These are phyloP conservation scores for Sporothrix pallida DNA, from an alignment of 2,329 filamentous ascomycete genomes.

Conservation along the genomic window DNA sequence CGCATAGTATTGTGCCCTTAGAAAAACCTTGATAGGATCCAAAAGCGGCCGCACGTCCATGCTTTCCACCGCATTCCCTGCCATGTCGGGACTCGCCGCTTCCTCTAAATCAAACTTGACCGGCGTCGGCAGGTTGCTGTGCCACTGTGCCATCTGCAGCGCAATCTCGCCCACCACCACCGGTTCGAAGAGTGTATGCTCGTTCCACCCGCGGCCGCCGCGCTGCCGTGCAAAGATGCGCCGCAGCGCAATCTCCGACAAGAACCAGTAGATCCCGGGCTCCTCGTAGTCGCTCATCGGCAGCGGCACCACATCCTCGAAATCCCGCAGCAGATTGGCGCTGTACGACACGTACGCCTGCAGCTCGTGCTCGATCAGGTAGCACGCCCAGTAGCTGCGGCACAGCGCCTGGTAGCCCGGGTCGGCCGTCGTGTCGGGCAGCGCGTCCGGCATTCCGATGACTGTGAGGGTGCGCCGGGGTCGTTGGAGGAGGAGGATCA, in stretches of 20 bases:
- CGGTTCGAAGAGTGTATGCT: slow-evolving; percentile 37
- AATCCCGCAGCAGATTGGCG: slow-evolving; percentile 35
- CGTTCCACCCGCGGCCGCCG: slow-evolving; percentile 35
- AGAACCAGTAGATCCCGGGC: slow-evolving; percentile 40
- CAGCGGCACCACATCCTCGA: slow-evolving; percentile 31
- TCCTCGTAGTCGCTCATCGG: slow-evolving; percentile 38
- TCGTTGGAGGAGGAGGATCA: background rate
- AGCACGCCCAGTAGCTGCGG: slow-evolving; percentile 39
- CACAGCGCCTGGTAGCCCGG: slow-evolving; percentile 33
- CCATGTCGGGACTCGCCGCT: background rate
- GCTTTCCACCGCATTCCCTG: background rate
- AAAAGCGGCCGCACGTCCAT: background rate
- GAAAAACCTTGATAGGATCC: slow-evolving; percentile 27
- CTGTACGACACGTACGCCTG: slow-evolving; percentile 39
- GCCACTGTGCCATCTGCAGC: slow-evolving; percentile 37
- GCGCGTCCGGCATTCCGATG: background rate
- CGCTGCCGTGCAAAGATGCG: slow-evolving; percentile 37
- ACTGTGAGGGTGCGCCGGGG: background rate
- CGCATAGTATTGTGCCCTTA: slow-evolving; percentile 39
- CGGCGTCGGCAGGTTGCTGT: slow-evolving; percentile 35
- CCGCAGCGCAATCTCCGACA: slow-evolving; percentile 38
- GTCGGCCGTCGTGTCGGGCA: background rate
- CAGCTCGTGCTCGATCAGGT: slow-evolving; percentile 39
- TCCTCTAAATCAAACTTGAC: slow-evolving; percentile 34
- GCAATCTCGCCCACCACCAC: slow-evolving; percentile 38